Evolutionary conservation across 441 rosid genomes (phyloP).

Genomic region (Arabidopsis hybrid): DNA sequence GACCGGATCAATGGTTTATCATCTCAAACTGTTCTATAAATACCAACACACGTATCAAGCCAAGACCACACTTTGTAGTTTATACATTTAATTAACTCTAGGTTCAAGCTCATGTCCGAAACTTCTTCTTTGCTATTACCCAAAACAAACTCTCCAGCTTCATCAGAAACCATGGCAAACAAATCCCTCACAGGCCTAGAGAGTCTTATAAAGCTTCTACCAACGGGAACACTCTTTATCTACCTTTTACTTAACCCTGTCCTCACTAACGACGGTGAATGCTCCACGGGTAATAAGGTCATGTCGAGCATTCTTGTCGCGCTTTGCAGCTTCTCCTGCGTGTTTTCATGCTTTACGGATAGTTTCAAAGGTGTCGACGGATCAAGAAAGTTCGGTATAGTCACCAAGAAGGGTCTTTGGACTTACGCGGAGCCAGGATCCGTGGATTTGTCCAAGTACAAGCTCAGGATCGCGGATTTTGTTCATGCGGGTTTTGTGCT

Average conservation of each 20-base stretch:
- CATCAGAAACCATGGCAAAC: constrained; percentile 45
- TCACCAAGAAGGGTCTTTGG: constrained; percentile 69
- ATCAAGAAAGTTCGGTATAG: constrained; percentile 61
- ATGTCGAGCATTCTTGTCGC: constrained; percentile 58
- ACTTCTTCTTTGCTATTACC: constrained; percentile 38
- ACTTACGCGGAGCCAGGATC: constrained; percentile 51
- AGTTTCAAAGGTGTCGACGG: constrained; percentile 65
- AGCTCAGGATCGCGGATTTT: constrained; percentile 64
- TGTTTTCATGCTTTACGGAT: constrained; percentile 75
- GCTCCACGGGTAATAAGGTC: constrained; percentile 58
- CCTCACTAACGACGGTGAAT: constrained; percentile 72
- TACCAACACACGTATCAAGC: constrained; percentile 4
- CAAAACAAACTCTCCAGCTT: constrained; percentile 28
- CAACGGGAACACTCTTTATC: constrained; percentile 85
- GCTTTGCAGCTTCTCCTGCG: constrained; percentile 73
- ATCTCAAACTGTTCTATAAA: constrained; percentile 35
- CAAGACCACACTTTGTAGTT: constrained; percentile 32
- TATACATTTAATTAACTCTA: constrained; percentile 10
- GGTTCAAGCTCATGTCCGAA: constrained; percentile 29
- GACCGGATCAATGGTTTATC: constrained; percentile 40
- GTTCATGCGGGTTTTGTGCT: constrained; percentile 64
- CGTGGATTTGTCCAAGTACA: constrained; percentile 57
- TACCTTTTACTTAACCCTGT: constrained; percentile 87
- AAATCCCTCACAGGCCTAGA: constrained; percentile 60
- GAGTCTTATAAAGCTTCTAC: constrained; percentile 82